Conservation (phyloP, 1,139 yeast species). For the Candida dubliniensis region DNA sequence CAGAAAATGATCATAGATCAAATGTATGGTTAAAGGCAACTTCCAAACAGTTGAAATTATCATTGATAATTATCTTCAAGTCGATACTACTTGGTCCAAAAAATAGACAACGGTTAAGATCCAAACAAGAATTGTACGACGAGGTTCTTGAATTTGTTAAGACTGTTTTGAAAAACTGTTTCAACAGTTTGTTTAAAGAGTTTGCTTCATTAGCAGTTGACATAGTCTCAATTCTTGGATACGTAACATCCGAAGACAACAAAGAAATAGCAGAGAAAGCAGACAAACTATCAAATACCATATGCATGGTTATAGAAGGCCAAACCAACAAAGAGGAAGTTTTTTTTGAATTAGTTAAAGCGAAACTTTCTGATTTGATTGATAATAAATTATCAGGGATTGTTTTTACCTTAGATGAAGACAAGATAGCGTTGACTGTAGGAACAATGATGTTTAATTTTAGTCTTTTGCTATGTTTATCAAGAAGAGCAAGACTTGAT, state of each 20-base stretch:
- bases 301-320: slow-evolving; percentile 1
- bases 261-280: slow-evolving; percentile 10
- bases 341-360: slow-evolving; percentile 17
- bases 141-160: slow-evolving; percentile 25
- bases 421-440: slow-evolving; percentile 28
- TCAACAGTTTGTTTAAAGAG: slow-evolving; percentile 34
- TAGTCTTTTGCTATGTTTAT: slow-evolving; percentile 20
- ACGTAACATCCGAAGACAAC: slow-evolving; percentile 15
- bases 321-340: slow-evolving; percentile 7
- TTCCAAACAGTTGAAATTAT: slow-evolving; percentile 54
- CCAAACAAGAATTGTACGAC: slow-evolving; percentile 24
- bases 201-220: slow-evolving; percentile 34
- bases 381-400: slow-evolving; percentile 23
- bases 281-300: slow-evolving; percentile 1
- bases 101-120: slow-evolving; percentile 21
- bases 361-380: slow-evolving; percentile 28
- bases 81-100: slow-evolving; percentile 18
- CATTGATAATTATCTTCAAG: slow-evolving; percentile 38
- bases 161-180: slow-evolving; percentile 28
- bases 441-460: slow-evolving; percentile 35
- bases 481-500: slow-evolving; percentile 11
- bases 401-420: slow-evolving; percentile 34
- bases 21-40: slow-evolving; percentile 67
- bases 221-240: slow-evolving; percentile 23
- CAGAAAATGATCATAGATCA: slow-evolving; percentile 35